Percentiles rank a stretch among this genome's conserved stretches.
These are phyloP conservation scores for Setomelanomma holmii DNA, from an alignment of 2,329 filamentous ascomycete species.

Conservation along the genomic window DNA sequence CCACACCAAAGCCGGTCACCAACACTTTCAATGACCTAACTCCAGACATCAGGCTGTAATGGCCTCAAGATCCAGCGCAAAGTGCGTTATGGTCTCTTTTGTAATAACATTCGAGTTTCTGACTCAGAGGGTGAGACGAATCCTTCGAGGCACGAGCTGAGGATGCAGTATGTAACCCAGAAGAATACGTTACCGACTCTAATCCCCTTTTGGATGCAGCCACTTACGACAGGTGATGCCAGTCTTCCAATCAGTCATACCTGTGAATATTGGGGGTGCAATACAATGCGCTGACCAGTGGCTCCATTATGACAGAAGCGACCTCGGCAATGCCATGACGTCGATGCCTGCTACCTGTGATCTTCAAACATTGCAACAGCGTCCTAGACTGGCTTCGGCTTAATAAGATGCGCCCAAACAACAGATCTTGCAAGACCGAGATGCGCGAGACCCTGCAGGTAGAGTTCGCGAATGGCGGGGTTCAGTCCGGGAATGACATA, in stretches of 20 bases:
- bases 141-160: no score
- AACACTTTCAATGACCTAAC: slow-evolving; percentile 46
- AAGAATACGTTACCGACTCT: no score
- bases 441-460: not conserved
- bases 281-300: no score
- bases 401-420: not conserved
- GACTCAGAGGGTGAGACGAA: no score
- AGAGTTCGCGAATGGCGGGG: not conserved
- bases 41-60: not conserved
- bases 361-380: not conserved
- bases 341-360: not conserved
- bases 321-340: not conserved
- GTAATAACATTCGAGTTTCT: no score
- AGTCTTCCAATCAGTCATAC: no score
- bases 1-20: slow-evolving; percentile 55
- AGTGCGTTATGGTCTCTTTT: no score
- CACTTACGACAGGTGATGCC: no score
- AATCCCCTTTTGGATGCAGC: no score
- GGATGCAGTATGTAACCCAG: no score
- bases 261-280: not conserved
- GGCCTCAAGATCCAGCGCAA: no score
- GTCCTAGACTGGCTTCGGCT: not conserved
- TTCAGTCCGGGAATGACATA: slow-evolving; percentile 6
- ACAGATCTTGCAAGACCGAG: no score
- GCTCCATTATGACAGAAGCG: not conserved